phyloP scores from a whole-genome alignment of 192 early-diverging fungal species.

The Coemansia sp. region DNA sequence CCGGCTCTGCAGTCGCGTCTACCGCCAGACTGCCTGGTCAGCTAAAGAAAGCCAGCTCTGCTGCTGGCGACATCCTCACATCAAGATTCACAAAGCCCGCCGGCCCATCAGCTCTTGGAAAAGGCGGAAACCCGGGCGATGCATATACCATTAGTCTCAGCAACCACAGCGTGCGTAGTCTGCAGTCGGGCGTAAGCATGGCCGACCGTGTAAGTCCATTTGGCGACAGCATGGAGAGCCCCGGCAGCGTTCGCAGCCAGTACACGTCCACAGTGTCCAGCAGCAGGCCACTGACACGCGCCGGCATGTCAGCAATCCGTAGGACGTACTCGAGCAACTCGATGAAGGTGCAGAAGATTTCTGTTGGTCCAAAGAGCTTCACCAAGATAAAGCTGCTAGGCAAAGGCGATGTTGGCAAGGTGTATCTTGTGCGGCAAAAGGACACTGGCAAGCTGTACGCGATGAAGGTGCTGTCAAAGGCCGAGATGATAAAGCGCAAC shows the following conservation, averaged over 20 bases:
- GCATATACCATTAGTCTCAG: slow-evolving; percentile 53
- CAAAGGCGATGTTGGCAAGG: slow-evolving; percentile 97
- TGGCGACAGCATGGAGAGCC: slow-evolving; percentile 50
- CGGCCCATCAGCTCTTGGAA: slow-evolving; percentile 11
- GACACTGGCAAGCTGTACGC: slow-evolving; percentile 81
- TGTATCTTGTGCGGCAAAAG: slow-evolving; percentile 91
- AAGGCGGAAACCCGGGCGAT: slow-evolving; percentile 1
- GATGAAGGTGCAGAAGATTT: slow-evolving; percentile 75
- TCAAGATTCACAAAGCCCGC: slow-evolving; percentile 26
- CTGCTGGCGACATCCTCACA: slow-evolving; percentile 35
- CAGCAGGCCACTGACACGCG: slow-evolving; percentile 48
- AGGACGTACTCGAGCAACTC: slow-evolving; percentile 81
- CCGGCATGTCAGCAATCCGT: slow-evolving; percentile 59
- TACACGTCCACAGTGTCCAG: slow-evolving; percentile 19
- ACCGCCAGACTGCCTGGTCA: slow-evolving; percentile 26
- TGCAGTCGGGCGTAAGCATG: slow-evolving; percentile 31
- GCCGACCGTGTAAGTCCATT: slow-evolving; percentile 5
- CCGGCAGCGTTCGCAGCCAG: slow-evolving; percentile 47
- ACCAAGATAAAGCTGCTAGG: slow-evolving; percentile 88
- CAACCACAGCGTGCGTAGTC: slow-evolving; percentile 48
- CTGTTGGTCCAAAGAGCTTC: slow-evolving; percentile 89
- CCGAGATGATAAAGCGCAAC: slow-evolving; percentile 97
- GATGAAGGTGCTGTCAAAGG: slow-evolving; percentile 96
- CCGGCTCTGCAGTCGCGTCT: not conserved
- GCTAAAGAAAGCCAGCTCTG: slow-evolving; percentile 51